Base-by-base conservation (phyloP, 202 grass and related monocot species). In the Eragrostis tef region DNA sequence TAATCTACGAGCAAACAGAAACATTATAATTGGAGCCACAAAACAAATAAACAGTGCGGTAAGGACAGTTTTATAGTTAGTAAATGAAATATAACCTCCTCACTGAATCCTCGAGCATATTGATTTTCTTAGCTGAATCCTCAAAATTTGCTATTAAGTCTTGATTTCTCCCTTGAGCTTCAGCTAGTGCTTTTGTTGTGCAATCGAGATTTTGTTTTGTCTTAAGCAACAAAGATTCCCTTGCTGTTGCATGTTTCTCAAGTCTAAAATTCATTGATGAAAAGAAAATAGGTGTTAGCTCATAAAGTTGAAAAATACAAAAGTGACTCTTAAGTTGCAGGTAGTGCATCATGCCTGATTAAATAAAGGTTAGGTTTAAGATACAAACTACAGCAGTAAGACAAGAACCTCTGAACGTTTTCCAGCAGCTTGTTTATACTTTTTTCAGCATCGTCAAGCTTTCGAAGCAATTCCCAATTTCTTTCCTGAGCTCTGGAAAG, bases 241-340 rank as follows among this genome's bases (percentile, higher is more conserved):
- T 92, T 89, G 80, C 31, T 22, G 93, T 87, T 67, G 91, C 84
- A 82, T 86, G 87, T 67, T 90, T 91, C 85, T 96, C 80, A 77
- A 93, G 88, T 85, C 90, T 96, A 70, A 31, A 73, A 68, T 75
- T 53, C 31, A 74, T 71, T 4, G n/a, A 75, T 74, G 41, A 70
- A 80, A 71, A 74, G 22, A 62, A 74, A 89, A 57, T 57, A 53
- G 14, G 22, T 81, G 16, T 71, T 81, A 85, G 59, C 47, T 75
- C 67, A 84, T 48, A 81, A 52, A 41, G 16, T 66, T 79, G 11
- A 81, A 57, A 57, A 62, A 27, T 20, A 62, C 20, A 64, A 11
- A 13, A 70, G 36, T 83, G 62, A 0, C 29, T 84, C 11, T 43
- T 74, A 69, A 70, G 44, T 52, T 71, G 66, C 65, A 71, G 44